Evolutionary conservation across 495 filamentous ascomycete genomes (phyloP).

Genomic region (Elaphomyces granulatus): DNA sequence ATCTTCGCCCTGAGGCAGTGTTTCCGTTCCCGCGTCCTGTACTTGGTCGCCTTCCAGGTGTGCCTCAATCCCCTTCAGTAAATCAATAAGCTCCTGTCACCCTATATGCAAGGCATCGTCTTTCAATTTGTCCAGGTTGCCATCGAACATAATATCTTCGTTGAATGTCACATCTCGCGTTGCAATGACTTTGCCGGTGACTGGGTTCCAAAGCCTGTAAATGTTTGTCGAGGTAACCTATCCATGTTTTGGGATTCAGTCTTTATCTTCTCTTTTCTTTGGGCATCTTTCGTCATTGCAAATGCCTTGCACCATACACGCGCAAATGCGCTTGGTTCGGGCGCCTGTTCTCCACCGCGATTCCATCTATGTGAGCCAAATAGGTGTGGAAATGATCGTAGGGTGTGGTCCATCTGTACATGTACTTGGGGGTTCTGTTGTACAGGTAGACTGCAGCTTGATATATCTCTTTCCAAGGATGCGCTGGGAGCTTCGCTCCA

Average conservation of each 20-base stretch:
- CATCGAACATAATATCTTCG: conserved; percentile 3
- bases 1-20: no score
- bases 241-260: conserved; percentile 12
- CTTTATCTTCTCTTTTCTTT: conserved; percentile 8
- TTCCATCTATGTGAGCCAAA: background rate
- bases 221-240: conserved; percentile 20
- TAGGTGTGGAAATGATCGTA: conserved; percentile 1
- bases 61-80: no score
- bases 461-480: background rate
- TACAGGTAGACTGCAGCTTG: conserved; percentile 1
- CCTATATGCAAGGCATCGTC: conserved; percentile 10
- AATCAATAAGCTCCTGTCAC: no score
- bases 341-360: background rate
- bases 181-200: background rate
- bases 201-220: conserved; percentile 15
- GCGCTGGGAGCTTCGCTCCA: background rate
- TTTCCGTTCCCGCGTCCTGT: no score
- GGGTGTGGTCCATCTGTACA: conserved; percentile 1
- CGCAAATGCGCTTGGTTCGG: conserved; percentile 4
- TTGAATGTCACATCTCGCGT: conserved; percentile 3
- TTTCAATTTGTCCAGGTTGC: conserved; percentile 18
- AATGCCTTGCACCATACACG: conserved; percentile 6
- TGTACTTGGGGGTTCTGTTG: background rate
- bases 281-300: conserved; percentile 8
- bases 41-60: no score